Base-by-base conservation (phyloP, 352 stramenopile species). In the Thalassiosira allenii region DNA sequence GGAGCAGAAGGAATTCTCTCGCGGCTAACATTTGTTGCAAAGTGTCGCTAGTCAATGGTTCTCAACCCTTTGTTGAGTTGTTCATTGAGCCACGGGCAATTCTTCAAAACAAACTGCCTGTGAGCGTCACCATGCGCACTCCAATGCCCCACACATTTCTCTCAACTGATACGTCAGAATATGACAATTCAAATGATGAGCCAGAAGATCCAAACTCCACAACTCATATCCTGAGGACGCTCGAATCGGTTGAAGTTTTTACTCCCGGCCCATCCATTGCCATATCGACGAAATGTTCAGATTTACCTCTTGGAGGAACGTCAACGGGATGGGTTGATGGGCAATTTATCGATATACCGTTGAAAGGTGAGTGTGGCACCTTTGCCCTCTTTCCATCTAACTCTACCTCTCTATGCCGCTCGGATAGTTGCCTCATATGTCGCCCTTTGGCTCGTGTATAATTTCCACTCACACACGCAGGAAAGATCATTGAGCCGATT, bases 81-180 rank as follows among this genome's bases (percentile, higher is more conserved):
- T 90, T 76, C 14, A 83, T 95, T 22, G 71, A 90, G 59, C 91
- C 91, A 61, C 71, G 89, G 66, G 67, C 80, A 20, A 49, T 91
- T 47, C 66, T 95, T 12, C 73, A 81, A 33, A 95, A 95, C 61
- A 88, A 81, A 41, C 67, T 94, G 12, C 89, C 89, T 30, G 72
- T 95, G 37, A 59, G 53, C 20, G 68, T 94, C 2, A 75, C 86
- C 32, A 47, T 94, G 22, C 77, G 83, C 27, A 94, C 88, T 51
- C 91, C 89, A 20, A 94, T 95, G 89, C 91, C 89, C 25, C 81
- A 91, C 51, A 94, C 88, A 51, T 92, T 90, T 52, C 52, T 64
- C 41, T 82, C 61, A 59, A 59, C 67, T 33, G 40, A 56, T 27
- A 30, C 20, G 9, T 25, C 66, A 54, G 27, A 66, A 30, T 12